These are phyloP conservation scores for Septoria petroselini DNA, from an alignment of 2,329 filamentous ascomycete species.

Conservation along the genomic window DNA sequence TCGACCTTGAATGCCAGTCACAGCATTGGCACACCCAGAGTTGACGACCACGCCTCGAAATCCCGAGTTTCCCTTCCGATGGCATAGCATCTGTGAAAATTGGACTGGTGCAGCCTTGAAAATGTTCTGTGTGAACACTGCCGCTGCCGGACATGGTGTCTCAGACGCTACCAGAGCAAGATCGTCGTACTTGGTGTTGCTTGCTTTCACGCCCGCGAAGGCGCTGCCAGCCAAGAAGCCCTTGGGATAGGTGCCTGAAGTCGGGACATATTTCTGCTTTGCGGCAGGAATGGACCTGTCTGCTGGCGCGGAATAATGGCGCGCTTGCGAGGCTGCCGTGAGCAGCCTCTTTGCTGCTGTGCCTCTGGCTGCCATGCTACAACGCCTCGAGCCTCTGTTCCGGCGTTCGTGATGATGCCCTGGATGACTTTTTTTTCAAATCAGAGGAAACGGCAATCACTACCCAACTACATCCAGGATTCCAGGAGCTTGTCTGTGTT, in stretches of 20 bases:
- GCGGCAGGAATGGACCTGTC: slow-evolving; percentile 64
- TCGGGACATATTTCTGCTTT: slow-evolving; percentile 89
- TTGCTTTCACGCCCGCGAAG: slow-evolving; percentile 88
- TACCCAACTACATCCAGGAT: too few relatives aligned
- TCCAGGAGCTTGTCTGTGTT: not conserved
- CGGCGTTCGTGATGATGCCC: too few relatives aligned
- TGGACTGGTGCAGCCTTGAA: slow-evolving; percentile 96
- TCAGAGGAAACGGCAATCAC: too few relatives aligned
- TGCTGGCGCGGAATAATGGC: slow-evolving; percentile 59
- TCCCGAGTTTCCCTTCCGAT: slow-evolving; percentile 61
- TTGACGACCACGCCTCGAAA: slow-evolving; percentile 85
- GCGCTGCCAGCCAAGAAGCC: slow-evolving; percentile 85
- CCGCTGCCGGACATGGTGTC: slow-evolving; percentile 77
- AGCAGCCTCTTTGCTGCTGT: slow-evolving; percentile 29
- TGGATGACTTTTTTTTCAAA: not conserved
- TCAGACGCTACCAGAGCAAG: slow-evolving; percentile 86
- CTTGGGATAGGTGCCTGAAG: slow-evolving; percentile 78
- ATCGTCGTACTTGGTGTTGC: slow-evolving; percentile 88
- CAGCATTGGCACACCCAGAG: slow-evolving; percentile 94
- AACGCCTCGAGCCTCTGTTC: not conserved
- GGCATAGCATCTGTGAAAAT: slow-evolving; percentile 65
- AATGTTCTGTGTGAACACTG: slow-evolving; percentile 96
- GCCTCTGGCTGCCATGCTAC: slow-evolving; percentile 25
- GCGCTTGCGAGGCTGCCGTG: slow-evolving; percentile 39
- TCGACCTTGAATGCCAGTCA: slow-evolving; percentile 84